Conservation (phyloP, 2,329 filamentous ascomycete genomes). For the Aspergillus texensis region DNA sequence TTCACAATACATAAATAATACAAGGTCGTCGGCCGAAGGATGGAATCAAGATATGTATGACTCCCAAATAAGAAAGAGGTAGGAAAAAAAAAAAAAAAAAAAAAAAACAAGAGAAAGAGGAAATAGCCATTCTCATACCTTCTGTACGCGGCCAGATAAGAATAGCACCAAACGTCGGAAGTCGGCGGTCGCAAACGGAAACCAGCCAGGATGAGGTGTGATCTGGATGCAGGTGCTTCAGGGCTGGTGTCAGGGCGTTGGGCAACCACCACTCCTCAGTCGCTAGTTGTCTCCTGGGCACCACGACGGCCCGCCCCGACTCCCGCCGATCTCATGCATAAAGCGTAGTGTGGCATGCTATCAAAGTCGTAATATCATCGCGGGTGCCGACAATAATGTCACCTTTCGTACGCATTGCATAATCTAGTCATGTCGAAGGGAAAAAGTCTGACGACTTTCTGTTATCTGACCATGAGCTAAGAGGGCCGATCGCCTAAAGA, state of each 20-base stretch:
- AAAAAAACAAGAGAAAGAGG: background rate
- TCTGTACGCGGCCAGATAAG: conserved; percentile 3
- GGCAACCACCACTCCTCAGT: conserved; percentile 23
- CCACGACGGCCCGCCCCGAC: conserved; percentile 34
- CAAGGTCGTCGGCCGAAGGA: background rate
- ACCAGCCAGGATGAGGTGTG: conserved; percentile 13
- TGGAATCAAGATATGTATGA: background rate
- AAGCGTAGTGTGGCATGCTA: conserved; percentile 23
- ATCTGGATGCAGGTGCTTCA: conserved; percentile 24
- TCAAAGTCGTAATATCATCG: conserved; percentile 3
- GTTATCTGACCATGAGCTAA: background rate
- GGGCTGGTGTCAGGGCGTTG: conserved; percentile 22
- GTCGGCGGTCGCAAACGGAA: conserved; percentile 19
- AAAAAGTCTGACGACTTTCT: background rate
- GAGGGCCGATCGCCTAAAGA: background rate
- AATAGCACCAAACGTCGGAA: conserved; percentile 12
- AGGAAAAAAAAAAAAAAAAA: background rate
- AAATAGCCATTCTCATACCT: conserved; percentile 2
- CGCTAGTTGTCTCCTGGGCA: conserved; percentile 27
- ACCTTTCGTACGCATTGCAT: conserved; percentile 2
- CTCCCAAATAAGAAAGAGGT: background rate
- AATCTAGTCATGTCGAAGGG: background rate
- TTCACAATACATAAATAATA: background rate
- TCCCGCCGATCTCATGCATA: conserved; percentile 35
- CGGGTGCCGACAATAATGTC: background rate